Base-by-base conservation (phyloP, 2,329 filamentous ascomycete genomes). In the Blumeria hordei region DNA sequence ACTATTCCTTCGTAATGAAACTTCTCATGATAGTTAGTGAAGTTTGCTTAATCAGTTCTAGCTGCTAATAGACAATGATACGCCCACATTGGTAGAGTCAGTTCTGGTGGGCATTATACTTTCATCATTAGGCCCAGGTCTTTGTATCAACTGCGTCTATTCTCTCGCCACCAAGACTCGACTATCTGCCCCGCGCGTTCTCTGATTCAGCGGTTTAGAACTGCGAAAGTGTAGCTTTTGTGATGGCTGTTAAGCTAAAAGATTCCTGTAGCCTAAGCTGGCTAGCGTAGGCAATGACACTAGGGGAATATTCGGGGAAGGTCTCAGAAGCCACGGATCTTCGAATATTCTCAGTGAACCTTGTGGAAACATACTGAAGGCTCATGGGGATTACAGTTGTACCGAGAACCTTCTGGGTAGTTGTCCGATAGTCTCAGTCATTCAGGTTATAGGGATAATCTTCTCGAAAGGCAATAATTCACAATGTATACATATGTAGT, bases 181-280 rank as follows among this genome's bases (percentile, higher is more conserved):
- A 41, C 37, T 16, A 41, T 11, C 37, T 41, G 11, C 3, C 6
- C n/a, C 37, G 3, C 37, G 6, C 37, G 37, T 41, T 16, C n/a
- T 16, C 11, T 41, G 11, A 41, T 6, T 12, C 3, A 41, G 11
- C 37, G 11, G 37, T 3, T 41, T 16, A 41, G 37, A 12, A 5
- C 11, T 41, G 37, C 5, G n/a, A 41, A 5, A 11, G 21, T 28
- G 2, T 28, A 4, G 2, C 21, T 28, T 28, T 28, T 28, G 4
- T 28, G 4, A 28, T 4, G 21, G 21, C 21, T 28, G 2, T 28
- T 28, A 28, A 28, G 21, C 21, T 4, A 4, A 28, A 28, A 28
- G 21, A 58, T 62, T 16, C 41, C 43, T 65, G 61, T 41, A 63
- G 63, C 21, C 21, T 28, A 28, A 2, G 21, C 21, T 28, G 4